Evolutionary conservation across 164 flowering plant species (phyloP).

Genomic region (Umbilicus rupestris): DNA sequence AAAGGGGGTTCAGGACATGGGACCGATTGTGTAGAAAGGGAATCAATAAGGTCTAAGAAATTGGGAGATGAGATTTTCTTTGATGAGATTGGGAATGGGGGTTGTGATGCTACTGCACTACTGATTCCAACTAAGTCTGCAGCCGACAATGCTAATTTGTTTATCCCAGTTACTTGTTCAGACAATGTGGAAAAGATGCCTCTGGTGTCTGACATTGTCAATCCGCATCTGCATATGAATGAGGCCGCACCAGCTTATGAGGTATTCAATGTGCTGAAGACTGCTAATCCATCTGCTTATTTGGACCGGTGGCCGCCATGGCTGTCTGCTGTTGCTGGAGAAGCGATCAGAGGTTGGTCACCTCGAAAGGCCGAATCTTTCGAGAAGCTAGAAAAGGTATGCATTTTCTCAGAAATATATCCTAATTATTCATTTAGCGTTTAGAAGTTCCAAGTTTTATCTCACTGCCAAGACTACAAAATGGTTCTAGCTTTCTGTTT

Average conservation of each 20-base stretch:
- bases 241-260: background rate
- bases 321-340: constrained; percentile 9
- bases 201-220: background rate
- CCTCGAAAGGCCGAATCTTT: constrained; percentile 1
- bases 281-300: background rate
- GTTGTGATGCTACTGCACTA: background rate
- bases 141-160: background rate
- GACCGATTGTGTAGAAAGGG: constrained; percentile 2
- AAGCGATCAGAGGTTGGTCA: constrained; percentile 1
- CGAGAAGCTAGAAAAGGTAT: constrained; percentile 5
- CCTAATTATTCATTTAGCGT: background rate
- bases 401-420: background rate
- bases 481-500: background rate
- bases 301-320: background rate
- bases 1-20: constrained; percentile 2
- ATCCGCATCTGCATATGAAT: background rate
- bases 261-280: background rate
- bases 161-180: background rate
- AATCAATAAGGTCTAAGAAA: background rate
- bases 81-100: background rate
- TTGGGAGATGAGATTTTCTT: background rate
- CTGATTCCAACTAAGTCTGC: background rate
- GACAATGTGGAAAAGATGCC: background rate
- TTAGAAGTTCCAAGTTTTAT: too few relatives aligned
- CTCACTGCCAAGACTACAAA: too few relatives aligned